Evolutionary conservation across 2,329 filamentous ascomycete genomes (phyloP).

Genomic region (Paecilomyces sp.): DNA sequence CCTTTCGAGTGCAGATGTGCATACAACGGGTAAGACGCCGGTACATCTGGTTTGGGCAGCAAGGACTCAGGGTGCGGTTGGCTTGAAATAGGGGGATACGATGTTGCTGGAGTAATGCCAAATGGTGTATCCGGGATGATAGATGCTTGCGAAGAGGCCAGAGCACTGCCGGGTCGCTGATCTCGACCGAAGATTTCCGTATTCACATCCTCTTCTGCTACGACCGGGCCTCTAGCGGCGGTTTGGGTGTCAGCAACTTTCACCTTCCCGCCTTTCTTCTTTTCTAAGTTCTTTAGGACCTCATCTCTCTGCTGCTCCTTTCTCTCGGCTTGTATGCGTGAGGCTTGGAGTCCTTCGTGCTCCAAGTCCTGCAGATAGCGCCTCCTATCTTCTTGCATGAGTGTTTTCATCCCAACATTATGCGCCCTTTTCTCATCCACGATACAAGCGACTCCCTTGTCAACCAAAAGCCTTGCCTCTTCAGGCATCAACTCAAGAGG

Average conservation of each 20-base stretch:
- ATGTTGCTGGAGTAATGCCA: conserved; percentile 45
- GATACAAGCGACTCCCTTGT: conserved; percentile 68
- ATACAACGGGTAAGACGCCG: conserved; percentile 65
- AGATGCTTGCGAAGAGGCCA: conserved; percentile 5
- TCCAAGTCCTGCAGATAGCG: conserved; percentile 54
- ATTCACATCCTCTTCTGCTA: conserved; percentile 6
- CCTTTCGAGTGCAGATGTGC: conserved; percentile 68
- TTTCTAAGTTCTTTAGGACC: conserved; percentile 43
- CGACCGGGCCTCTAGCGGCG: conserved; percentile 4
- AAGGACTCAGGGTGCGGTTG: conserved; percentile 17
- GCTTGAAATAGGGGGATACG: conserved; percentile 37
- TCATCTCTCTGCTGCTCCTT: conserved; percentile 45
- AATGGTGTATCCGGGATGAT: conserved; percentile 14
- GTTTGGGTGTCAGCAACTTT: conserved; percentile 4
- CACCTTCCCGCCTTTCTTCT: conserved; percentile 15
- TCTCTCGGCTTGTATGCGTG: conserved; percentile 38
- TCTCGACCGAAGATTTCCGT: conserved; percentile 9
- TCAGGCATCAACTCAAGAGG: conserved; percentile 87
- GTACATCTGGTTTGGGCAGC: conserved; percentile 28
- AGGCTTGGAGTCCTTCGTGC: conserved; percentile 47
- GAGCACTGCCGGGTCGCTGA: conserved; percentile 1
- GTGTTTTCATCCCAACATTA: conserved; percentile 52
- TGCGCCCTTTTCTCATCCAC: conserved; percentile 74
- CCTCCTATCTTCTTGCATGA: conserved; percentile 51
- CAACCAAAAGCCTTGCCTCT: conserved; percentile 74